Base-by-base conservation (phyloP, 352 stramenopile species). In the Globisporangium spiculum region DNA sequence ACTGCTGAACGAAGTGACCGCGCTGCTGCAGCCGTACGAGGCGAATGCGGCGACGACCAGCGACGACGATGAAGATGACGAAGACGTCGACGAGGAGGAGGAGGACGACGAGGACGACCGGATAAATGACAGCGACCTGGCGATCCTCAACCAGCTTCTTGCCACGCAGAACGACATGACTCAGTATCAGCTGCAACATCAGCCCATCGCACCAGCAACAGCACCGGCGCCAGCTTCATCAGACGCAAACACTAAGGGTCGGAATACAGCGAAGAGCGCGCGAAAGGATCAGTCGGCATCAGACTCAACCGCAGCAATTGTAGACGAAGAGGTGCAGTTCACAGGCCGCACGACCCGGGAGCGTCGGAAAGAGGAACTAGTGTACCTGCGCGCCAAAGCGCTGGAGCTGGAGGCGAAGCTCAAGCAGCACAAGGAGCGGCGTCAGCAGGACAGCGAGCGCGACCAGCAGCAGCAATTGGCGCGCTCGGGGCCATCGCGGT, bases 331-430 rank as follows among this genome's bases (percentile, higher is more conserved):
- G 44, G 30, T 69, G n/a, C 30, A 59, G 48, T 60, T 69, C 65
- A 56, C 34, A 16, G 56, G 59, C 38, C 70, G 70, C 16, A 62
- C 59, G 27, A 69, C 65, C 4, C 69, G 73, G 32, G 65, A 75
- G 55, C 66, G 74, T 4, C 60, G 73, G 24, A 71, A 72, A 24
- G 63, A 73, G 20, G 77, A 81, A 60, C 63, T 84, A 5, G 60
- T 64, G 12, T 70, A 75, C 50, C 58, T 84, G 27, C 73, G 75
- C 30, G 53, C 48, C 1, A 69, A 75, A 38, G 77, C 77, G 5
- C 22, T 48, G 12, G 67, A 80, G 44, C 65, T 84, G 18, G 68
- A 79, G 60, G 48, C 54, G 0, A 38, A 81, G 52, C 70, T 82
- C 4, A 44, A 62, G 32, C 32, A 66, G 52, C 66, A 80, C 6